Evolutionary conservation across 2,329 filamentous ascomycete species (phyloP).

Genomic region (Clarireedia paspali): DNA sequence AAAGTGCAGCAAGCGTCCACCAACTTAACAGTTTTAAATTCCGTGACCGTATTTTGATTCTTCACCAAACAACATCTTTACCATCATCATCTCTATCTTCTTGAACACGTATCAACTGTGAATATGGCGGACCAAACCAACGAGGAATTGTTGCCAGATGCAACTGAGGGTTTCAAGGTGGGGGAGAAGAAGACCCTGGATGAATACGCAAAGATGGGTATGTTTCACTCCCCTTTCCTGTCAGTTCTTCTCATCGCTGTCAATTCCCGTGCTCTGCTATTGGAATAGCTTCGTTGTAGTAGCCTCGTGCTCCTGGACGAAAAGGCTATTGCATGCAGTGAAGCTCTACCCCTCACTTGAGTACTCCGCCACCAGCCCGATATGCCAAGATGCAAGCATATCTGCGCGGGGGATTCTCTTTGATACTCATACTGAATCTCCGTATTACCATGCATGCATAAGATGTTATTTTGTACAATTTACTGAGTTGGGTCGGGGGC

Average conservation of each 20-base stretch:
- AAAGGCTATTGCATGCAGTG: background rate
- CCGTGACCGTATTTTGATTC: background rate
- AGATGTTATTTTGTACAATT: too few relatives aligned
- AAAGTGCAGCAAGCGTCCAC: slow-evolving; percentile 7
- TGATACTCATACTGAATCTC: too few relatives aligned
- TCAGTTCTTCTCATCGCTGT: background rate
- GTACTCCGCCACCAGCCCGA: slow-evolving; percentile 1
- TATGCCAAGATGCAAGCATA: background rate
- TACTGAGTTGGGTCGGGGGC: too few relatives aligned
- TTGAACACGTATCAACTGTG: too few relatives aligned
- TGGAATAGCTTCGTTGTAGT: background rate
- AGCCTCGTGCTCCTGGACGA: background rate
- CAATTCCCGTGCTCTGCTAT: background rate
- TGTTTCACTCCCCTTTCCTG: slow-evolving; percentile 28
- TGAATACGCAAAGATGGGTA: slow-evolving; percentile 90
- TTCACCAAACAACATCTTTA: background rate
- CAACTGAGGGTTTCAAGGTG: slow-evolving; percentile 95
- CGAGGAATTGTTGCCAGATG: slow-evolving; percentile 75
- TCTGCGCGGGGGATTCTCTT: background rate
- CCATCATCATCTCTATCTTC: background rate
- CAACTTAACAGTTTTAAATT: slow-evolving; percentile 9
- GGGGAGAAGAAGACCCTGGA: slow-evolving; percentile 97
- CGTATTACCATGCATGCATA: too few relatives aligned
- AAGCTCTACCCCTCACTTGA: slow-evolving; percentile 1
- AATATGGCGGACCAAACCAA: slow-evolving; percentile 36